Base-by-base conservation (phyloP, 306 rosid species). In the Corylus avellana region DNA sequence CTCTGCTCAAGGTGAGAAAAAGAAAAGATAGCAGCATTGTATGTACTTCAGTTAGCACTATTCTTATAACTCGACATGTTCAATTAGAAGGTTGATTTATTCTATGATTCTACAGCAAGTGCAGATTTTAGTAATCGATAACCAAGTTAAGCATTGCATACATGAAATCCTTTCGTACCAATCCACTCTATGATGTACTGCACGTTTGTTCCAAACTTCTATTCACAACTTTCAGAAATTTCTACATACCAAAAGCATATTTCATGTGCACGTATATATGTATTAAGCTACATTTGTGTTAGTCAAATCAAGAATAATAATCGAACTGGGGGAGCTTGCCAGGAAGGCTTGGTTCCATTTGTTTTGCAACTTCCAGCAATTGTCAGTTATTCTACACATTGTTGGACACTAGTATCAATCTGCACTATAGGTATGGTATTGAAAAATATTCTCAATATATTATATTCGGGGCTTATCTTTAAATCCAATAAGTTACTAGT, bases 361-460 rank as follows among this genome's bases (percentile, higher is more conserved):
- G 14, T 35, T n/a, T 49, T 3, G 20, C 49, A 66, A 66, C 22
- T 17, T 37, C 1, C 20, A 29, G 70, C 18, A 63, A 63, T 29
- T 29, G n/a, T 32, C 44, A 12, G 70, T 63, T 63, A 11, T 63
- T 32, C 29, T 63, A 63, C 13, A 35, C 46, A 12, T 32, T 63
- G 46, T 63, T 63, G 70, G n/a, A 63, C 46, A 12, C 70, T 35
- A 63, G 42, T 32, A 63, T 63, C 70, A 32, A 32, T 63, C 70
- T 35, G 44, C 70, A 5, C 42, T 63, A 32, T 13, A 32, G 12
- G 46, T 63, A 29, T 63, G 44, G 6, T 13, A 39, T 32, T 32
- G 70, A 29, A 63, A 58, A 32, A 63, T 8, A 63, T 14, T 14
- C 69, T 62, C 6, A 62, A 62, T 62, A 29, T 32, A 62, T 29